Conservation (phyloP, 768 basidiomycete genomes). For the Tulasnella sp. region DNA sequence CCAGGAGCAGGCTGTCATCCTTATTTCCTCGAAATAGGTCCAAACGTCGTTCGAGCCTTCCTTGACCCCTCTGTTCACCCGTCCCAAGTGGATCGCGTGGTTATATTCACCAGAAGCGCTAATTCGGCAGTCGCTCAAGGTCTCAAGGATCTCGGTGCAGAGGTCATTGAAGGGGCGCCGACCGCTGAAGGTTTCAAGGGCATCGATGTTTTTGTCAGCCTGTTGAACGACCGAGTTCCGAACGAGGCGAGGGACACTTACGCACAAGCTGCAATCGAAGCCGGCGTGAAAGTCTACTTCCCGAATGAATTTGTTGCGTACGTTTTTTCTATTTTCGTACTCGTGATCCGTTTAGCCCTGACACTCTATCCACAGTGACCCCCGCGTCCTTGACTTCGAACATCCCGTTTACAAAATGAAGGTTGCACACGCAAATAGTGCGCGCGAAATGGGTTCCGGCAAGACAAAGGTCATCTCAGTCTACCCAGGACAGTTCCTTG, state of each 20-base stretch:
- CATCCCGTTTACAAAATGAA: constrained; percentile 6
- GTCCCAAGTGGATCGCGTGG: background rate
- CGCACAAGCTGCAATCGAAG: background rate
- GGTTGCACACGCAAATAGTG: background rate
- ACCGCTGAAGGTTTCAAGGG: background rate
- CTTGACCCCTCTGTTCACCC: constrained; percentile 13
- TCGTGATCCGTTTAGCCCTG: background rate
- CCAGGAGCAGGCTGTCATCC: too few species aligned
- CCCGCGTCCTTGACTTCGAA: background rate
- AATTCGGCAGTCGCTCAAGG: background rate
- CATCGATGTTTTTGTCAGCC: constrained; percentile 16
- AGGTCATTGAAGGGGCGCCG: background rate
- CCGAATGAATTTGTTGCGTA: constrained; percentile 9
- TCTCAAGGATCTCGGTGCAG: background rate
- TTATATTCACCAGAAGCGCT: constrained; percentile 4
- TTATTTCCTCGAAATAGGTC: background rate
- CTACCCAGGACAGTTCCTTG: constrained; percentile 6
- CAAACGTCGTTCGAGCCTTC: constrained; percentile 9
- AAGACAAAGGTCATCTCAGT: constrained; percentile 5
- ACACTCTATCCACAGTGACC: background rate
- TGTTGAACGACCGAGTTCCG: background rate
- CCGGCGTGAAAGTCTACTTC: constrained; percentile 20
- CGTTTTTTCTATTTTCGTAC: background rate
- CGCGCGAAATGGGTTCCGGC: background rate
- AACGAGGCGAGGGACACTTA: background rate